A percentile compares a stretch with the other conserved stretches of the same genome.
phyloP scores from a whole-genome alignment of 2,329 filamentous ascomycete species.

The Pestalotiopsis sp. region DNA sequence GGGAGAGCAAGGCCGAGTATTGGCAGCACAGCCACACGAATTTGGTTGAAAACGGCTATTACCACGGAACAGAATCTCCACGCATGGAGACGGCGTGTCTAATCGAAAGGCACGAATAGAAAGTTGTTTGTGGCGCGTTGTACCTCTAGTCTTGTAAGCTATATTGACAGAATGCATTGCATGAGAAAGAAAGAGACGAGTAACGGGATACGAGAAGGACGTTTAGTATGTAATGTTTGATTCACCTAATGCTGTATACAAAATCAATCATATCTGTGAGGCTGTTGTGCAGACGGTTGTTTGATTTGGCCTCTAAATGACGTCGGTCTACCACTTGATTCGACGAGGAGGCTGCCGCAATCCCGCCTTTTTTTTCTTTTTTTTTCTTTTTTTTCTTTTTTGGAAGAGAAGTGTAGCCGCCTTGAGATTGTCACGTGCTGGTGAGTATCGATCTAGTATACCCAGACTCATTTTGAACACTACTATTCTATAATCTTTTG shows the following conservation, averaged over 20 bases:
- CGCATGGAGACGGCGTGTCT: slow-evolving; percentile 29
- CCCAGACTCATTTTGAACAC: background rate
- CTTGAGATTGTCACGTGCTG: background rate
- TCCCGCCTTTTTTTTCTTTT: too few relatives aligned
- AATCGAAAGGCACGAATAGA: background rate
- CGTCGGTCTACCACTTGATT: too few relatives aligned
- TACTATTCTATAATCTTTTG: background rate
- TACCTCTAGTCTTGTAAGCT: background rate
- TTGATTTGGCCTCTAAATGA: too few relatives aligned
- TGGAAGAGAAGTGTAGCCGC: background rate
- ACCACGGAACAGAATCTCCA: slow-evolving; percentile 36
- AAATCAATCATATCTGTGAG: background rate
- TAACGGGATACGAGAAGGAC: background rate
- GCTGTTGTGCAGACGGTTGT: background rate
- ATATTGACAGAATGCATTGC: background rate
- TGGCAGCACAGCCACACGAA: slow-evolving; percentile 66
- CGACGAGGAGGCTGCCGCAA: too few relatives aligned
- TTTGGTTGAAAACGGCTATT: slow-evolving; percentile 69
- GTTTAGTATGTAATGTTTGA: background rate
- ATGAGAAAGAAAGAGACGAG: background rate
- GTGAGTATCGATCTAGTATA: background rate
- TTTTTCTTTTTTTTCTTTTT: too few relatives aligned
- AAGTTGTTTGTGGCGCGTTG: background rate
- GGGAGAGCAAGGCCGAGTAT: slow-evolving; percentile 63
- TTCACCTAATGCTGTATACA: background rate